Evolutionary conservation across 495 filamentous ascomycete species (phyloP).

Genomic region (Aspergillus heteromorphus): DNA sequence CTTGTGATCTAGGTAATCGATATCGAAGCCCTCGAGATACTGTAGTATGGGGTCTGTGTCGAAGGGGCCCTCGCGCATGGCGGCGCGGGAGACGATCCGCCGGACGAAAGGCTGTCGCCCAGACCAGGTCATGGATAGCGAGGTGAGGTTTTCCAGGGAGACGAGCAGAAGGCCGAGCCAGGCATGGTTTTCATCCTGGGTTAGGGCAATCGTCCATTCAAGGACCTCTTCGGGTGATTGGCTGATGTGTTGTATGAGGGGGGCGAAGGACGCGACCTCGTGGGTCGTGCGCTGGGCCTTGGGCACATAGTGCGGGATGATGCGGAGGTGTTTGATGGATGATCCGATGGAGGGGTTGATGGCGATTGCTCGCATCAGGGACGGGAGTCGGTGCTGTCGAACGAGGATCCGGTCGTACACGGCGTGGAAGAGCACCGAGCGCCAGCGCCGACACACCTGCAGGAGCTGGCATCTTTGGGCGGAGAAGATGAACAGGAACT

Average conservation of each 20-base stretch:
- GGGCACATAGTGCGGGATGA: neutral
- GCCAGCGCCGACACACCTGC: neutral
- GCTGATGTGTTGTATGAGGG: neutral
- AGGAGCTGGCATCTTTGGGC: neutral
- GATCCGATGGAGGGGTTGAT: neutral
- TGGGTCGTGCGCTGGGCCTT: neutral
- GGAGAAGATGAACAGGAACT: neutral
- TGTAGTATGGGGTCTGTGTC: slow-evolving; percentile 4
- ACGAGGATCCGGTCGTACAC: neutral
- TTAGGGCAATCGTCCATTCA: slow-evolving; percentile 4
- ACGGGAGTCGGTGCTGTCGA: neutral
- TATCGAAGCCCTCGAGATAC: neutral
- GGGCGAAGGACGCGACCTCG: neutral
- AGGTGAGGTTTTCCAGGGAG: neutral
- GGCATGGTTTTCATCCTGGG: neutral
- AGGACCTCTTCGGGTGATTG: neutral
- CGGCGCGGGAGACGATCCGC: neutral
- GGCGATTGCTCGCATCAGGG: neutral
- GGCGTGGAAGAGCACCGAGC: neutral
- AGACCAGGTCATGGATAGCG: neutral
- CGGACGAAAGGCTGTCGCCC: neutral
- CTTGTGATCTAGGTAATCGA: slow-evolving; percentile 1
- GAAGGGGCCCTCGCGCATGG: slow-evolving; percentile 5
- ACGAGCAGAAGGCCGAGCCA: slow-evolving; percentile 10
- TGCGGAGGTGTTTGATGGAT: neutral